Percentiles rank a stretch among this genome's conserved stretches.
phyloP scores from a whole-genome alignment of 2,329 filamentous ascomycete genomes.

The Fusarium falciforme region DNA sequence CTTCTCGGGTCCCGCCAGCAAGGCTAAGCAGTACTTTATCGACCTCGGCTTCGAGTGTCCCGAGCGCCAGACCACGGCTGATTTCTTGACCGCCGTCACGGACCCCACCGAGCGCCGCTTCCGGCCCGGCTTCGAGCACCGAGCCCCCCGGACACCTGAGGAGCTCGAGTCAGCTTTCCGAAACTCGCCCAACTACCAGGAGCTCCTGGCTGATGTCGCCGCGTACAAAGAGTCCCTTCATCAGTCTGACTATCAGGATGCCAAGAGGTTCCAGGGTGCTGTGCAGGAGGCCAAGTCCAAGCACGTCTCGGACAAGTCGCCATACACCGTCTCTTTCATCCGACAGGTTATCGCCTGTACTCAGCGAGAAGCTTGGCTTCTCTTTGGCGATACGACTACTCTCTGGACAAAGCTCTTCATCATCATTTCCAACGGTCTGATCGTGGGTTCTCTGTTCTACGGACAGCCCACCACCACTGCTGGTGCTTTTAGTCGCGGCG shows the following conservation, averaged over 20 bases:
- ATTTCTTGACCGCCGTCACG: slow-evolving; percentile 48
- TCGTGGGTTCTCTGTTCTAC: slow-evolving; percentile 84
- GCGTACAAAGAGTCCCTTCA: slow-evolving; percentile 57
- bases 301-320: slow-evolving; percentile 73
- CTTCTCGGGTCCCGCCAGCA: slow-evolving; percentile 72
- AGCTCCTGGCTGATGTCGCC: slow-evolving; percentile 68
- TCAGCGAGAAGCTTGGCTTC: slow-evolving; percentile 80
- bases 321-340: slow-evolving; percentile 80
- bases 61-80: slow-evolving; percentile 71
- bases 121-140: slow-evolving; percentile 70
- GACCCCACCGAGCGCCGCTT: slow-evolving; percentile 78
- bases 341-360: slow-evolving; percentile 77
- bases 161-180: slow-evolving; percentile 76
- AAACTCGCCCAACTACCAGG: slow-evolving; percentile 68
- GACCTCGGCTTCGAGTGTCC: slow-evolving; percentile 77
- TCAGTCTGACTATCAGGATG: slow-evolving; percentile 68
- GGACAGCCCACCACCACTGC: slow-evolving; percentile 68
- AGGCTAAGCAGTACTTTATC: slow-evolving; percentile 75
- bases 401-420: slow-evolving; percentile 85
- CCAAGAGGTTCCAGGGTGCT: slow-evolving; percentile 73
- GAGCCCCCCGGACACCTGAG: slow-evolving; percentile 74
- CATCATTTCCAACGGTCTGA: slow-evolving; percentile 77
- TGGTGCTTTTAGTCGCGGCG: slow-evolving; percentile 70
- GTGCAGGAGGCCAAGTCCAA: slow-evolving; percentile 78
- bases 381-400: slow-evolving; percentile 79